Percentiles rank a stretch among this genome's conserved stretches.
Conservation (phyloP, 1,139 yeast genomes). For the Pichia norvegensis region DNA sequence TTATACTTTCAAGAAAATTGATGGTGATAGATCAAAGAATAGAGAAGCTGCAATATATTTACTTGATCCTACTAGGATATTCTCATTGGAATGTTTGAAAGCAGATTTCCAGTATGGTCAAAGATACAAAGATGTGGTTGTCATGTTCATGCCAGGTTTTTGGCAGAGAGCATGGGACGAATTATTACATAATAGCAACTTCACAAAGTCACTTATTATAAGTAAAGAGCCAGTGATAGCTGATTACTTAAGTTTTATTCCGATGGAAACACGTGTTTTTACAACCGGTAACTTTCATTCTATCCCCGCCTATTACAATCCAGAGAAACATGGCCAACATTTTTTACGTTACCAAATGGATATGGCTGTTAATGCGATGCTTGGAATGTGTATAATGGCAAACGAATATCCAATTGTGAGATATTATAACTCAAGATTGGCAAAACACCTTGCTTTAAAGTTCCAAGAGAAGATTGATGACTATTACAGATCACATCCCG, state of each 20-base stretch:
- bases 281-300: conserved; percentile 37
- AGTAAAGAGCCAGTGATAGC: conserved; percentile 17
- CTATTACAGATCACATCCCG: conserved; percentile 60
- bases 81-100: conserved; percentile 48
- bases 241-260: conserved; percentile 23
- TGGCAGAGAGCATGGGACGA: conserved; percentile 24
- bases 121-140: conserved; percentile 50
- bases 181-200: conserved; percentile 16
- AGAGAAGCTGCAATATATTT: conserved; percentile 49
- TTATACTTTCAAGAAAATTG: conserved; percentile 48
- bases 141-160: conserved; percentile 50
- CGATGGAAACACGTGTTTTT: conserved; percentile 25
- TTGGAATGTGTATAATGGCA: conserved; percentile 65
- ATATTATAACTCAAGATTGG: conserved; percentile 62
- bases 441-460: conserved; percentile 64
- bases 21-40: conserved; percentile 42
- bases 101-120: conserved; percentile 52
- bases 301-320: conserved; percentile 70
- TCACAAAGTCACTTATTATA: conserved; percentile 14
- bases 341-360: conserved; percentile 52
- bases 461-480: conserved; percentile 68
- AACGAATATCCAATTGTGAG: conserved; percentile 88
- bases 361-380: conserved; percentile 53
- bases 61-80: conserved; percentile 42
- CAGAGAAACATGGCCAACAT: conserved; percentile 55